Percentiles rank a stretch among this genome's conserved stretches.
Conservation (phyloP, 495 filamentous ascomycete species). For the Aspergillus ostianus region DNA sequence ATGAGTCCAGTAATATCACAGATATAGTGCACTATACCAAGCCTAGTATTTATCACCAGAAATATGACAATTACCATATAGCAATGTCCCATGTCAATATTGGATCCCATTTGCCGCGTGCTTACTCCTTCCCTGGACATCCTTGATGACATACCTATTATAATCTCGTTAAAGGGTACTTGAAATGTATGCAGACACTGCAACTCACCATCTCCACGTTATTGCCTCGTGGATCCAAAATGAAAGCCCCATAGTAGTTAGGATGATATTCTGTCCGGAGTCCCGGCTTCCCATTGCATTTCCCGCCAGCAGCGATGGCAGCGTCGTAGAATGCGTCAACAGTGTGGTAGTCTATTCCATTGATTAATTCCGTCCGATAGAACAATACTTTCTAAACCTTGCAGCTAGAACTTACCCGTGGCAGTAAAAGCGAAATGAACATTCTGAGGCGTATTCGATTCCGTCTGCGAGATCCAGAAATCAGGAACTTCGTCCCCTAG, state of each 20-base stretch:
- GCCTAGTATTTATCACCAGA: too few species aligned
- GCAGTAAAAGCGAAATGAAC: slow-evolving; percentile 25
- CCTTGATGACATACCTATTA: too few species aligned
- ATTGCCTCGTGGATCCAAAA: slow-evolving; percentile 51
- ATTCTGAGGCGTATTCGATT: slow-evolving; percentile 6
- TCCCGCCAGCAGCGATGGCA: slow-evolving; percentile 45
- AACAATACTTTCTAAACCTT: background rate
- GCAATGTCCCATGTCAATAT: too few species aligned
- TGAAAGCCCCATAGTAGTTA: slow-evolving; percentile 50
- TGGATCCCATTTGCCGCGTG: too few species aligned
- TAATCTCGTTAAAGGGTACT: too few species aligned
- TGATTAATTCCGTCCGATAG: background rate
- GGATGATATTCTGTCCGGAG: slow-evolving; percentile 36
- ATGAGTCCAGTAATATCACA: too few species aligned
- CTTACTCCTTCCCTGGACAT: too few species aligned
- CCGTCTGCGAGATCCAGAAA: slow-evolving; percentile 33
- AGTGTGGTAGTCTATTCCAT: slow-evolving; percentile 27
- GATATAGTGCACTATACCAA: too few species aligned
- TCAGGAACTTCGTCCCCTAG: slow-evolving; percentile 32
- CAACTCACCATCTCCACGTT: slow-evolving; percentile 48
- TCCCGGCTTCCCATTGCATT: slow-evolving; percentile 46
- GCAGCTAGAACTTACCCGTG: slow-evolving; percentile 10
- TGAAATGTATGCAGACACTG: too few species aligned
- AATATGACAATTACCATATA: too few species aligned
- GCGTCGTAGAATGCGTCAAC: slow-evolving; percentile 42